phyloP scores from a whole-genome alignment of 305 asterid species.

The Andrographis paniculata region DNA sequence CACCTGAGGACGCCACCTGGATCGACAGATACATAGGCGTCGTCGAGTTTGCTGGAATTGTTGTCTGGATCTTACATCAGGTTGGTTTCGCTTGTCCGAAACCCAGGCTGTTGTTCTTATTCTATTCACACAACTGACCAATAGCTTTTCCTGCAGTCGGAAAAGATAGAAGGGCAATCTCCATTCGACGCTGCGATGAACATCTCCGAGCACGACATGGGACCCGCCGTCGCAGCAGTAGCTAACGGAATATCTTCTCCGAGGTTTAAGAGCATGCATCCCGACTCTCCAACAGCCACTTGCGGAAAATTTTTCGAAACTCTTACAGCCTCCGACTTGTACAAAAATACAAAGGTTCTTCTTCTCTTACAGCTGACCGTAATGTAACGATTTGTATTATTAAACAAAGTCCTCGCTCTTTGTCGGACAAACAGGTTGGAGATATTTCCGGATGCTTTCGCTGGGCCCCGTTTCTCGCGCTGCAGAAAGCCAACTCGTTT shows the following conservation, averaged over 20 bases:
- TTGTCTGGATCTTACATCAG: conserved; percentile 94
- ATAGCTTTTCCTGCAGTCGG: conserved; percentile 47
- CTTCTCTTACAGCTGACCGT: no score
- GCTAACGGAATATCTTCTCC: conserved; percentile 89
- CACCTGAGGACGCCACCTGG: conserved; percentile 94
- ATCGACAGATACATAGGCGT: conserved; percentile 89
- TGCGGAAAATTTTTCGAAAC: conserved; percentile 78
- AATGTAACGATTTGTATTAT: no score
- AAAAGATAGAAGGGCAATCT: conserved; percentile 63
- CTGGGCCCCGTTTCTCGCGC: conserved; percentile 98
- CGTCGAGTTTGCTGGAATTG: conserved; percentile 96
- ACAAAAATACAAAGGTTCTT: conserved; percentile 91
- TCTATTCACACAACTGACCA: no score
- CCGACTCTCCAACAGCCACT: conserved; percentile 85
- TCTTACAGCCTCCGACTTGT: conserved; percentile 75
- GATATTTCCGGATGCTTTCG: conserved; percentile 94
- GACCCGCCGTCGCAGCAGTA: conserved; percentile 77
- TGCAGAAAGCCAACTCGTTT: conserved; percentile 87
- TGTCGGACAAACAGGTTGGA: conserved; percentile 43
- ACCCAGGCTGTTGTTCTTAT: no score
- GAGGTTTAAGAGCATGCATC: conserved; percentile 71
- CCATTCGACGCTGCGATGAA: conserved; percentile 28
- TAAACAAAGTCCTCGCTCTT: no score
- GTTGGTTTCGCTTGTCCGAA: conserved; percentile 22
- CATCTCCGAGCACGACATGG: conserved; percentile 27